Base-by-base conservation (phyloP, 768 basidiomycete species). In the Lactifluus pinguis region DNA sequence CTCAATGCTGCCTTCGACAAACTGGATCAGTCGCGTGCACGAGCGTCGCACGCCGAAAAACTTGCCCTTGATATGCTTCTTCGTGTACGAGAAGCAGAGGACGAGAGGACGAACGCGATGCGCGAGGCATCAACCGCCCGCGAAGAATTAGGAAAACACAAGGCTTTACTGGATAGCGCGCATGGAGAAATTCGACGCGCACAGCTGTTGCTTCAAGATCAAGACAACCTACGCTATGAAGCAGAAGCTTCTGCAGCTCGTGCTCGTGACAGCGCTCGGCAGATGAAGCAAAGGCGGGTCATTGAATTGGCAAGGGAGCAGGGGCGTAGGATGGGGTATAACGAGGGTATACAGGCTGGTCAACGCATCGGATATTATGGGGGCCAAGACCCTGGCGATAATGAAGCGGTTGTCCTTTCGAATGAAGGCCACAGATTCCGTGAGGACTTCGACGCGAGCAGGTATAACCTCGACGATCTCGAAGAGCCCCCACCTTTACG, bases 141-240 rank as follows among this genome's bases (percentile, higher is more conserved):
- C 47, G 76, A 79, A 63, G 79, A 80, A 61, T 69, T 81, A 41
- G 73, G 72, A 52, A 57, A 77, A 62, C 79, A 80, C 70, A 77
- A 78, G 65, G 55, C 75, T 7, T 76, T 80, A 61, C 71, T 77
- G 53, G 75, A 76, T 17, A 76, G 72, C 61, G 78, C 78, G 0
- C 76, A 78, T 62, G 70, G 71, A 34, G 77, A 80, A 62, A 75
- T 81, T 30, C 68, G 70, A 47, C 72, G 76, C 2, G 78, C 76
- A 0, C 76, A 78, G 53, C 73, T 74, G 29, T 71, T 78, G 42
- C 72, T 80, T 38, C 73, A 75, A 68, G 73, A 75, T 52, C 70
- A 77, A 32, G 75, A 77, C 49, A 68, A 71, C 4, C 72, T 77
- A 65, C 73, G 77, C 25, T 72, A 76, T 54, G 75, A 74, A 59